Conservation (phyloP, 305 asterid species). For the Fraxinus velutina region DNA sequence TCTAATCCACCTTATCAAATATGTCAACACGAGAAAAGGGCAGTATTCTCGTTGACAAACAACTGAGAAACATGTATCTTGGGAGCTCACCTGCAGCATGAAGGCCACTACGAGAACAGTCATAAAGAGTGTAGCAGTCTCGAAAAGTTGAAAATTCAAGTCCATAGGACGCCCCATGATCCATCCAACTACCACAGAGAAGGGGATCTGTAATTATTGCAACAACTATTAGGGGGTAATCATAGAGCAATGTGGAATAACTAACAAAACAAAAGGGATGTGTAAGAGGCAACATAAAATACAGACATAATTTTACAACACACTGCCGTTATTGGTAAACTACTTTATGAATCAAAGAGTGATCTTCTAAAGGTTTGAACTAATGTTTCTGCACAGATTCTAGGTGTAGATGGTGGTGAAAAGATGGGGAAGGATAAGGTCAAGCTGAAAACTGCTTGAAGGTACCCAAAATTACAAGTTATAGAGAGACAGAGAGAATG, state of each 20-base stretch:
- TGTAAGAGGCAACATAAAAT: neutral
- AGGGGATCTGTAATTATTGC: conserved; percentile 56
- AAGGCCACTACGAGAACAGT: conserved; percentile 77
- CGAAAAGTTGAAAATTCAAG: conserved; percentile 74
- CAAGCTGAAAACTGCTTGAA: neutral
- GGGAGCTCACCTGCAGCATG: conserved; percentile 61
- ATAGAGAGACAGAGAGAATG: neutral
- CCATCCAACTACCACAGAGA: conserved; percentile 80
- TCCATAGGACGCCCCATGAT: conserved; percentile 66
- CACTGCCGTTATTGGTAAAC: neutral
- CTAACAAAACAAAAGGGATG: neutral
- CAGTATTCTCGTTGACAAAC: neutral
- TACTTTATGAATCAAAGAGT: neutral
- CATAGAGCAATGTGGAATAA: neutral
- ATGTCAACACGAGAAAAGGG: neutral
- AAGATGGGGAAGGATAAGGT: neutral
- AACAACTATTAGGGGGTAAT: neutral
- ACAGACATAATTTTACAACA: neutral
- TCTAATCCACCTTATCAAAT: neutral
- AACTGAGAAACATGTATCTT: neutral
- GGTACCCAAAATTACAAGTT: neutral
- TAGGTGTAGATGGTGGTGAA: neutral
- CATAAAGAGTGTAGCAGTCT: conserved; percentile 73
- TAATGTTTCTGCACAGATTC: neutral
- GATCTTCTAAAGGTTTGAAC: neutral